phyloP scores from a whole-genome alignment of 2,329 filamentous ascomycete genomes.

The Curvularia spicifera region DNA sequence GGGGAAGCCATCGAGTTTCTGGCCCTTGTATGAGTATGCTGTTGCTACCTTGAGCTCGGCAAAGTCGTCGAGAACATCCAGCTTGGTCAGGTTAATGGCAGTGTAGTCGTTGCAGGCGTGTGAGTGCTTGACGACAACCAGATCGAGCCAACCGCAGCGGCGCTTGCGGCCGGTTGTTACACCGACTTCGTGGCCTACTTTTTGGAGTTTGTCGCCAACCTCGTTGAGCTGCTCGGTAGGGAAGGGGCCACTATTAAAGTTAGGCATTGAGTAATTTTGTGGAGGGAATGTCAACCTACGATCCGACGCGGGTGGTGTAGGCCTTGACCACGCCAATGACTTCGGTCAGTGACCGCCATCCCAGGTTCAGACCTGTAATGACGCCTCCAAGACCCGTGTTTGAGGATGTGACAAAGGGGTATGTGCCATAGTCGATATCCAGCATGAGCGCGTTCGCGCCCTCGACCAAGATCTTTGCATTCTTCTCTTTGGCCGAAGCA shows the following conservation, averaged over 20 bases:
- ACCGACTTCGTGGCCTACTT: conserved; percentile 63
- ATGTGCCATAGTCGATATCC: conserved; percentile 64
- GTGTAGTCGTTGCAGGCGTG: conserved; percentile 71
- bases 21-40: conserved; percentile 67
- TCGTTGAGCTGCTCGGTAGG: conserved; percentile 69
- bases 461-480: conserved; percentile 70
- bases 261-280: conserved; percentile 6
- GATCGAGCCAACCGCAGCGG: conserved; percentile 70
- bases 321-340: conserved; percentile 72
- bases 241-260: conserved; percentile 64
- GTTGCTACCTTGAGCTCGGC: conserved; percentile 75
- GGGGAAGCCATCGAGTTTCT: conserved; percentile 67
- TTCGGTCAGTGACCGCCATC: conserved; percentile 66
- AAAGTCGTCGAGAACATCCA: conserved; percentile 77
- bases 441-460: conserved; percentile 73
- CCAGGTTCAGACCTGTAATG: conserved; percentile 67
- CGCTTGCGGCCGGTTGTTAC: conserved; percentile 65
- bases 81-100: conserved; percentile 67
- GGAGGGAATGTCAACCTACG: conserved; percentile 28
- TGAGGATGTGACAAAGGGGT: conserved; percentile 67
- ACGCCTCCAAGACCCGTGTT: conserved; percentile 67
- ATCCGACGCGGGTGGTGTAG: conserved; percentile 67
- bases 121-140: conserved; percentile 73
- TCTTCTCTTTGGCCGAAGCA: conserved; percentile 63
- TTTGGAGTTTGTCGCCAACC: conserved; percentile 63